Conservation (phyloP, 495 filamentous ascomycete genomes). For the Cryomyces antarcticus region DNA sequence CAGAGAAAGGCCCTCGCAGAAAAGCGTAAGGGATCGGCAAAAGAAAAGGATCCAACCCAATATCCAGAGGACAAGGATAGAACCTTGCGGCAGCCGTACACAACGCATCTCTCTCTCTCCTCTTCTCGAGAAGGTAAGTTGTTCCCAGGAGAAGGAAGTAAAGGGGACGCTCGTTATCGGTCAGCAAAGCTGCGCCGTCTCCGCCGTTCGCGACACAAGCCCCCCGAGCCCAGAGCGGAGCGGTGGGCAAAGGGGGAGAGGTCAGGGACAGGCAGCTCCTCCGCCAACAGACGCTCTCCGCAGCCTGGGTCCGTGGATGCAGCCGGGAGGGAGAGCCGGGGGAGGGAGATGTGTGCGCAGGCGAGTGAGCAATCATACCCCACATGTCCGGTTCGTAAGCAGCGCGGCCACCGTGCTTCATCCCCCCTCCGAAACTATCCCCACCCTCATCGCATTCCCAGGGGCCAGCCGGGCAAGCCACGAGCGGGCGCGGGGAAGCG, state of each 20-base stretch:
- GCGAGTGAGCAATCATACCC: slow-evolving; percentile 22
- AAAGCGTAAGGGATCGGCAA: too few species aligned
- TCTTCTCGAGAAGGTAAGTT: neutral
- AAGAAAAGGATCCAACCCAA: too few species aligned
- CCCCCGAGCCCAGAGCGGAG: too few species aligned
- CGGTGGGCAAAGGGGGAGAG: too few species aligned
- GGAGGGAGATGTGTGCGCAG: neutral
- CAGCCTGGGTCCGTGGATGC: slow-evolving; percentile 7
- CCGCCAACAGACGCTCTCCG: neutral
- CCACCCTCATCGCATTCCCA: neutral
- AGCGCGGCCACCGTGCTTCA: neutral
- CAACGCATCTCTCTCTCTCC: neutral
- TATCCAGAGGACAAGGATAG: too few species aligned
- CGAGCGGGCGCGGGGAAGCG: slow-evolving; percentile 6
- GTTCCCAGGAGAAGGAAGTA: neutral
- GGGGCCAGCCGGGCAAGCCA: slow-evolving; percentile 17
- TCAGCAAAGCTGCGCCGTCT: slow-evolving; percentile 6
- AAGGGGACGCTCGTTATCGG: slow-evolving; percentile 16
- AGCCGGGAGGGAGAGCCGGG: neutral
- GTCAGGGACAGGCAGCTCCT: too few species aligned
- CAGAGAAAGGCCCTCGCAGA: too few species aligned
- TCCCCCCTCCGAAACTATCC: neutral
- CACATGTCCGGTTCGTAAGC: slow-evolving; percentile 17
- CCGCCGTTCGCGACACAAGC: too few species aligned
- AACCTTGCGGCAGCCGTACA: neutral